Base-by-base conservation (phyloP, 495 filamentous ascomycete genomes). In the Bryoglossum gracile region DNA sequence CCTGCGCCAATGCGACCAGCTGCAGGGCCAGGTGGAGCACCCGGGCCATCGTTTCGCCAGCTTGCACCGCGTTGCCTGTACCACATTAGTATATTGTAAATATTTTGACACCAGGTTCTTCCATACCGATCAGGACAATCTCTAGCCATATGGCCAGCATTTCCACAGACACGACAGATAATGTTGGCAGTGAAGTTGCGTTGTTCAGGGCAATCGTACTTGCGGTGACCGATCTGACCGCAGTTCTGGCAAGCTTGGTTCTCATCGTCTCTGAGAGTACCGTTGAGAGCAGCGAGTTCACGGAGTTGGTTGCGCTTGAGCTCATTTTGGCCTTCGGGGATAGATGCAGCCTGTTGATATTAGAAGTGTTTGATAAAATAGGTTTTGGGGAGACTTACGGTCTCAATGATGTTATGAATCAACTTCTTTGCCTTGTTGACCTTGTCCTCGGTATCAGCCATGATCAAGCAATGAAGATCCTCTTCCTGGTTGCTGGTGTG, bases 221-320 rank as follows among this genome's bases (percentile, higher is more conserved):
- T 99, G 65, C 94, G 82, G 67, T 99, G 94, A 48, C 94, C 94
- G 51, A 99, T 97, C 77, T 99, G 87, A 55, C 91, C 94, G 68
- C 94, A 99, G 74, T 99, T 99, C 70, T 97, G 94, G 72, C 94
- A 99, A 50, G 92, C 91, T 65, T 97, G 92, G 69, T 97, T 97
- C 66, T 98, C 92, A 59, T 98, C 92, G 60, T 98, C 92, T 56
- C 92, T 89, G 19, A 98, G 81, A 28, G 92, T 98, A 74, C 92
- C 92, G 76, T 98, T 98, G 54, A 98, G 80, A 13, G 92, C 90
- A 34, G 92, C 92, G 46, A 98, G 82, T 65, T 96, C 89, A 63
- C 92, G 89, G 50, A 98, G 86, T 67, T 98, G 92, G 68, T 96
- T 95, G 33, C 92, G 82, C 75, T 98, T 98, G 59, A 98, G 83